These are phyloP conservation scores for Ustilago hordei DNA, from an alignment of 1,284 basidiomycete genomes.

Conservation along the genomic window DNA sequence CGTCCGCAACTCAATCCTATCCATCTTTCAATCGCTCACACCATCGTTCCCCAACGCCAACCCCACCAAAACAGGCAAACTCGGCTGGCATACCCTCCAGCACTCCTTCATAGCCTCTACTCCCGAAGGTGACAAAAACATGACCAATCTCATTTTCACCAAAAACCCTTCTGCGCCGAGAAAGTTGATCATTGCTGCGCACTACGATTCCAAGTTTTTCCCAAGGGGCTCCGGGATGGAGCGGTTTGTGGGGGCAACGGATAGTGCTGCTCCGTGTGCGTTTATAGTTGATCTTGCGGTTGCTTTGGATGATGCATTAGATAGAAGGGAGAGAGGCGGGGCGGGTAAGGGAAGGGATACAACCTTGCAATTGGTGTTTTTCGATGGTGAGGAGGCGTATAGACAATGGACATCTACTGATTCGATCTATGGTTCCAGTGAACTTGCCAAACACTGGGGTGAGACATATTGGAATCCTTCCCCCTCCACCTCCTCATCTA, in stretches of 20 bases:
- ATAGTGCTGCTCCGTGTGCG: conserved; percentile 94
- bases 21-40: conserved; percentile 36
- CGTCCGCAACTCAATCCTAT: conserved; percentile 53
- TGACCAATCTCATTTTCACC: conserved; percentile 93
- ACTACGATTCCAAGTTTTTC: conserved; percentile 96
- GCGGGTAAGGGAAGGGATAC: conserved; percentile 73
- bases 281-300: conserved; percentile 72
- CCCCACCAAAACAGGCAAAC: conserved; percentile 18
- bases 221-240: conserved; percentile 75
- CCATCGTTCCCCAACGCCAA: neutral
- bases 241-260: conserved; percentile 95
- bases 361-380: conserved; percentile 93
- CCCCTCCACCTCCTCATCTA: neutral
- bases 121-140: conserved; percentile 82
- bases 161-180: conserved; percentile 84
- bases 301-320: conserved; percentile 60
- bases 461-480: conserved; percentile 35
- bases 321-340: conserved; percentile 37
- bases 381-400: conserved; percentile 98
- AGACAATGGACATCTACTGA: conserved; percentile 87
- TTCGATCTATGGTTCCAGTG: conserved; percentile 87
- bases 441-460: conserved; percentile 51
- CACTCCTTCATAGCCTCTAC: conserved; percentile 72
- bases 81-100: conserved; percentile 62
- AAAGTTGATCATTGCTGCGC: conserved; percentile 88